Evolutionary conservation across 441 rosid genomes (phyloP).

Genomic region (Euphorbia schlechtendalii): DNA sequence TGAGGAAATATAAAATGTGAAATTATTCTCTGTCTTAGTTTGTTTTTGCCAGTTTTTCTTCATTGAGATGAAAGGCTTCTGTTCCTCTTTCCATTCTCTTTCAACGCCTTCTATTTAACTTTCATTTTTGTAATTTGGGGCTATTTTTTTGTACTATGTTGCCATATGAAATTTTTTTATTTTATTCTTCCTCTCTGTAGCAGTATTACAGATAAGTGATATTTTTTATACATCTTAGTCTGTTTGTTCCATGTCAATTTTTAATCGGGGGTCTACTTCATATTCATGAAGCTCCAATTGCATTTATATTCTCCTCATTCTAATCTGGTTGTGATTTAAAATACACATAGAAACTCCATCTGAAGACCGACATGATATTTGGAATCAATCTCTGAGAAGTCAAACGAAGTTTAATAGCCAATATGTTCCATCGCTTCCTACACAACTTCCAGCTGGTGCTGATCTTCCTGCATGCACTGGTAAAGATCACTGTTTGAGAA

Average conservation of each 20-base stretch:
- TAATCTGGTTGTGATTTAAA: slow-evolving; percentile 15
- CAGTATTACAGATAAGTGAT: background rate
- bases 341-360: slow-evolving; percentile 45
- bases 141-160: slow-evolving; percentile 1
- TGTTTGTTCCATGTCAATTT: background rate
- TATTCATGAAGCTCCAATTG: slow-evolving; percentile 10
- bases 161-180: background rate
- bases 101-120: background rate
- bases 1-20: background rate
- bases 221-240: background rate
- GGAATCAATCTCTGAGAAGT: slow-evolving; percentile 44
- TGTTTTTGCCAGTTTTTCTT: background rate
- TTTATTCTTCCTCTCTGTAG: background rate
- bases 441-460: slow-evolving; percentile 82
- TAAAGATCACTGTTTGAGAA: slow-evolving; percentile 19
- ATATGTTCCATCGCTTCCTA: slow-evolving; percentile 57
- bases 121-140: background rate
- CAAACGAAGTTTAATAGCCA: slow-evolving; percentile 56
- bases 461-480: slow-evolving; percentile 88
- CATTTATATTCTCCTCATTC: slow-evolving; percentile 7
- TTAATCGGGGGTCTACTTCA: slow-evolving; percentile 8
- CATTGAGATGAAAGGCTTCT: background rate
- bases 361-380: slow-evolving; percentile 51
- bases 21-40: background rate
- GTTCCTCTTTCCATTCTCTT: background rate